A percentile compares a stretch with the other conserved stretches of the same genome.
Evolutionary conservation across 208 protist genomes (phyloP).

Genomic region (Leishmania turanica): DNA sequence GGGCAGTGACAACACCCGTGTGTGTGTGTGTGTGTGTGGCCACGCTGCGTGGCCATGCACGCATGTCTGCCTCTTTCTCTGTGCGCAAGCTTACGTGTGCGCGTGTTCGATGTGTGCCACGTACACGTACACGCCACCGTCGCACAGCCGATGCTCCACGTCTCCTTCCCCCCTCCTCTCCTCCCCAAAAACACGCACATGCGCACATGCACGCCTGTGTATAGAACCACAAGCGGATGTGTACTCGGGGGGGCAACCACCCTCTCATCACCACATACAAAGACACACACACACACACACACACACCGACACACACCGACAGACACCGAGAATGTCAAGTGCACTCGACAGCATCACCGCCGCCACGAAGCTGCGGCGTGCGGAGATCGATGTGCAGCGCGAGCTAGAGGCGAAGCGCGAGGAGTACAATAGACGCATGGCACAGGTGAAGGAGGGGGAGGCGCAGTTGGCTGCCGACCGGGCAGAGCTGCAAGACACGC

Average conservation of each 20-base stretch:
- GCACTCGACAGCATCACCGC: conserved; percentile 92
- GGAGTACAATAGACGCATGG: conserved; percentile 86
- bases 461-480: conserved; percentile 76
- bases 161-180: not conserved
- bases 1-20: not conserved
- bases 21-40: not conserved
- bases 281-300: not conserved
- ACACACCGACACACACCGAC: not conserved
- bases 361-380: conserved; percentile 83
- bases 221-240: not conserved
- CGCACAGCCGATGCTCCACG: not conserved
- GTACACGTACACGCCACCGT: not conserved
- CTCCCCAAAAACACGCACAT: not conserved
- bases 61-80: not conserved
- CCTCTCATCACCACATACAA: not conserved
- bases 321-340: conserved; percentile 49
- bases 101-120: not conserved
- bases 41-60: not conserved
- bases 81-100: not conserved
- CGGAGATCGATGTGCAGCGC: conserved; percentile 84
- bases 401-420: conserved; percentile 89
- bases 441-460: conserved; percentile 81
- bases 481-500: conserved; percentile 86
- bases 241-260: conserved; percentile 3
- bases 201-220: not conserved